Evolutionary conservation across 148 eudicot species (phyloP).

Genomic region (Persicaria maculosa): DNA sequence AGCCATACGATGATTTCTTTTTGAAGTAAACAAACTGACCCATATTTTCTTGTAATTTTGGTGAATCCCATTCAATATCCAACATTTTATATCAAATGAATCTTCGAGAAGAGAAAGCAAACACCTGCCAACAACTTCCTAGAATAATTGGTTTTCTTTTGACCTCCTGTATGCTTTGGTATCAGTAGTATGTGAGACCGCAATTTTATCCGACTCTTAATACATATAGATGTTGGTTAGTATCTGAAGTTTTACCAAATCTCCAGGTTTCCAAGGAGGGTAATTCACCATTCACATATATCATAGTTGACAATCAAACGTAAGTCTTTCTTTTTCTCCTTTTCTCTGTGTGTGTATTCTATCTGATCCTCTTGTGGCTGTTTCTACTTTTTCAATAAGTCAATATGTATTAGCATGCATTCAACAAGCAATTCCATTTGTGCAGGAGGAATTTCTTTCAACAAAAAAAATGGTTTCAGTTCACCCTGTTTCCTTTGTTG

Average conservation of each 20-base stretch:
- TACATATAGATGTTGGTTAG: not conserved
- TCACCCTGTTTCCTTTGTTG: not conserved
- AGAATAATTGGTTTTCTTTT: not conserved
- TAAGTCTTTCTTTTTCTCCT: conserved; percentile 25
- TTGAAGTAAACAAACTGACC: not conserved
- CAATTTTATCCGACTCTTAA: not conserved
- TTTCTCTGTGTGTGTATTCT: conserved; percentile 1
- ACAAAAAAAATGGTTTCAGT: not conserved
- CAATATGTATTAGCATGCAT: not conserved
- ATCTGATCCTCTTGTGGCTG: not conserved
- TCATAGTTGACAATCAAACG: conserved; percentile 92
- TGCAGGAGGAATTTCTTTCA: not conserved
- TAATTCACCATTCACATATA: conserved; percentile 85
- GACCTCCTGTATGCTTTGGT: not conserved
- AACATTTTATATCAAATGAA: not conserved
- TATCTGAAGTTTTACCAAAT: conserved; percentile 9
- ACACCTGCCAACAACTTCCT: not conserved
- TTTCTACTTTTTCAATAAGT: not conserved
- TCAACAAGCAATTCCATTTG: not conserved
- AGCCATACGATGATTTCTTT: not conserved
- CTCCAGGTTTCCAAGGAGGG: conserved; percentile 91
- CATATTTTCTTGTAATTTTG: too few relatives aligned
- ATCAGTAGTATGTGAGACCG: not conserved
- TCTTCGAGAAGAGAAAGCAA: not conserved
- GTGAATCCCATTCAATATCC: not conserved